Percentiles rank a stretch among this genome's conserved stretches.
Conservation (phyloP, 139 green algal genomes). For the Chlamydomonas eustigma region DNA sequence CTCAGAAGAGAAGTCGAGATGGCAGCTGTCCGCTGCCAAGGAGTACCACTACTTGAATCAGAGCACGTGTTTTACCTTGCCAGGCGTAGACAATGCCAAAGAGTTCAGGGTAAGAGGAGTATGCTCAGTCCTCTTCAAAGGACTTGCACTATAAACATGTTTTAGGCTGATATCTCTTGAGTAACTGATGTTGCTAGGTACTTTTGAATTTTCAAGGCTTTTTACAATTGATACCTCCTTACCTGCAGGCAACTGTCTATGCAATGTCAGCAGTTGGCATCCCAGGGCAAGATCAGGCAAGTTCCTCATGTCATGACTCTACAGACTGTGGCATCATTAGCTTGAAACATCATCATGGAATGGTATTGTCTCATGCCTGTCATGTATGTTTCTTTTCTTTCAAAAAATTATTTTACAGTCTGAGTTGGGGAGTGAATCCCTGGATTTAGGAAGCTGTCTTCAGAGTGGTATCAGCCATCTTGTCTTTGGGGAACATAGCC, state of each 20-base stretch:
- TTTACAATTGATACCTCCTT: neutral
- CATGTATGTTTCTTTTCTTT: too few relatives aligned
- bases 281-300: constrained; percentile 49
- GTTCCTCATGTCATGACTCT: too few relatives aligned
- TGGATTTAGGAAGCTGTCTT: constrained; percentile 71
- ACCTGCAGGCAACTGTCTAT: constrained; percentile 62
- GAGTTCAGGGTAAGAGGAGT: constrained; percentile 78
- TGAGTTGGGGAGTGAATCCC: too few relatives aligned
- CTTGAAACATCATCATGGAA: too few relatives aligned
- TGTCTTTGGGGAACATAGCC: constrained; percentile 92
- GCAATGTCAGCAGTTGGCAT: constrained; percentile 97
- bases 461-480: constrained; percentile 80
- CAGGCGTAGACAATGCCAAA: constrained; percentile 76
- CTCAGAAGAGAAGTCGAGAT: constrained; percentile 52
- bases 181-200: neutral
- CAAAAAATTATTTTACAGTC: too few relatives aligned
- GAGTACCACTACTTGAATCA: constrained; percentile 89
- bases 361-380: neutral
- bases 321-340: too few relatives aligned
- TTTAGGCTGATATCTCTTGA: neutral
- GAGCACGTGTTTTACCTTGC: constrained; percentile 81
- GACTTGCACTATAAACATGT: too few relatives aligned
- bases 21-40: constrained; percentile 57
- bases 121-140: too few relatives aligned
- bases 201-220: neutral